Base-by-base conservation (phyloP, 345 rosid genomes). In the Kandelia obovata region DNA sequence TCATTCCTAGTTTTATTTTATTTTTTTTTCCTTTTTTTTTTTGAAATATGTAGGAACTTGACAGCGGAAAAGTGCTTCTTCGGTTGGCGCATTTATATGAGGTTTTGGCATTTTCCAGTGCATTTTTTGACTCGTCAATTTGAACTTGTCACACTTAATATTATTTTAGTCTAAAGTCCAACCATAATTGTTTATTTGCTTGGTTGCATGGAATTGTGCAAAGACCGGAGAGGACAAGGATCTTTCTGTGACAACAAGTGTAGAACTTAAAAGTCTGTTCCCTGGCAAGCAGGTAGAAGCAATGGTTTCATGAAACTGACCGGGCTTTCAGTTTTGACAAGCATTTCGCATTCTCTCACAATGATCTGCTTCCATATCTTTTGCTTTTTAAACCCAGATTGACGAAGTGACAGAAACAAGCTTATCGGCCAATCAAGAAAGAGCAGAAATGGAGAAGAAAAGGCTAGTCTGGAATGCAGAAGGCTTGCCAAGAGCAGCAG, bases 71-170 rank as follows among this genome's bases (percentile, higher is more conserved):
- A 49, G 83, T 86, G 68, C 93, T 94, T 66, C 83, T 94, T 61
- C 92, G 99, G 49, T 71, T 94, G 53, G 99, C 97, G 5, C 99
- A 94, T 85, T 73, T 91, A 64, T 91, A 83, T 0, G 92, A 94
- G 97, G 99, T 56, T 56, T 25, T 56, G 30, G 11, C 31, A 11
- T 25, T 10, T 13, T 21, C 19, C 1, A 10, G 28, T 34, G 21
- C 53, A 32, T 9, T 62, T 43, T 15, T 13, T 21, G 19, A 26
- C 43, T 13, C 9, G 8, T 35, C 6, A 13, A 46, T 17, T 15
- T 68, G 51, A 17, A 34, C 9, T 7, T 10, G 46, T 43, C 35
- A 35, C 4, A 1, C 34, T 58, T 25, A 56, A 6, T 21, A 20
- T 17, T 1, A 51, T 21, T 9, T 28, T 53, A 47, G 39, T 58